Evolutionary conservation across 257 asterid species (phyloP), one percentile per base, ranked within the genome.

Genomic region (Paulownia fortunei): DNA sequence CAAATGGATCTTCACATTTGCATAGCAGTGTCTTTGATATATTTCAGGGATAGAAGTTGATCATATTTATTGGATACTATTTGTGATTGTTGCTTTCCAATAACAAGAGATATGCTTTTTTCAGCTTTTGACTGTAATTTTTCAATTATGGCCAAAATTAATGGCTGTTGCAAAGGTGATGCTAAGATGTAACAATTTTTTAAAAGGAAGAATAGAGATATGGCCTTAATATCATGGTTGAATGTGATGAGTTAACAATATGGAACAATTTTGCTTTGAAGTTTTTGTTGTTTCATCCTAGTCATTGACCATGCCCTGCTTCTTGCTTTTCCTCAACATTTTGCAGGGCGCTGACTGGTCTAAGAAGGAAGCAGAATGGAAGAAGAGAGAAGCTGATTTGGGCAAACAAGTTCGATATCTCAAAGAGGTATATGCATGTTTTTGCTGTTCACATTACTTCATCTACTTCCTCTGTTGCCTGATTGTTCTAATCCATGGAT

Each of bases 281-380:
- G 41, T n/a, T 68, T 49, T 66, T 12, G 18, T 32, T 18, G 24
- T 69, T 76, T 42, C n/a, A 12, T 42, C 55, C 46, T 59, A 2
- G 11, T 55, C 65, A 73, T 58, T 36, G 24, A 56, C 26, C 34
- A 32, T 64, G 36, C 18, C 76, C 55, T 36, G 23, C 64, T 63
- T 60, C 23, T 54, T 83, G 59, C 36, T 16, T 72, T 75, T 75
- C 59, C 23, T 76, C 37, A 41, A 61, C 47, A 58, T 80, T 36
- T 49, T 73, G 84, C 88, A 94, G 97, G 81, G 77, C 27, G 82
- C 76, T 16, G 90, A 86, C 6, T 91, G 89, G 90, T 81, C 82
- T 49, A 84, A 80, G 82, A 90, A 88, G 84, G 96, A 90, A 87
- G 72, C 52, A n/a, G 86, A 85, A 55, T 95, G 93, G 94, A 86